Evolutionary conservation across 2,329 filamentous ascomycete species (phyloP), one percentile per base, ranked within the genome.

Genomic region (Pestalotiopsis sp.): DNA sequence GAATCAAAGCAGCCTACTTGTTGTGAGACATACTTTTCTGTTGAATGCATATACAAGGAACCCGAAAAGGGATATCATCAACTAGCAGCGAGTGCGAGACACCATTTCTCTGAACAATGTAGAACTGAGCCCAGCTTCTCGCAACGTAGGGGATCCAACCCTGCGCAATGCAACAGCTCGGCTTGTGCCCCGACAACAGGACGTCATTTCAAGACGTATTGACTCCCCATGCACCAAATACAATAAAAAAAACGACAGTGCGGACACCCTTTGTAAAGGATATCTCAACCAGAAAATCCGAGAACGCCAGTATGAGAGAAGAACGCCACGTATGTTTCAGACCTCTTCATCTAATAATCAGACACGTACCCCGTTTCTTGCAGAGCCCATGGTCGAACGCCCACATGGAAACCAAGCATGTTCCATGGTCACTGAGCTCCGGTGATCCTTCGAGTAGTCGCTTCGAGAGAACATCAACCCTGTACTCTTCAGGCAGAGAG

Each of bases 301-400:
- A 39, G 36, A 62, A 39, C n/a, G 25, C 25, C 25, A 36, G 59
- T n/a, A 59, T 36, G 27, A 36, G 20, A 58, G 27, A 27, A 27
- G 31, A 39, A 62, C 59, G 59, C 59, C 59, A 38, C 14, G 12
- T 39, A 62, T 62, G 59, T 38, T 36, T 39, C 5, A 36, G 38
- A 27, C 59, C 38, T 14, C 17, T 59, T 9, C 25, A 13, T 27
- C 36, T n/a, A 27, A 12, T 62, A 20, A 62, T 9, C 27, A 62
- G n/a, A 27, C 59, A 39, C 59, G 25, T 27, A 23, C 36, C n/a
- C 31, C 27, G 17, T 39, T 62, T 62, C 59, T 38, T 7, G 31
- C n/a, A 36, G 13, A 62, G 59, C 14, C 56, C 39, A 52, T 68
- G 45, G 56, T 68, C 56, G 45, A 20, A 59, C 39, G n/a, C 41